phyloP scores from a whole-genome alignment of 352 stramenopile genomes.

The Pythium scleroteichum region DNA sequence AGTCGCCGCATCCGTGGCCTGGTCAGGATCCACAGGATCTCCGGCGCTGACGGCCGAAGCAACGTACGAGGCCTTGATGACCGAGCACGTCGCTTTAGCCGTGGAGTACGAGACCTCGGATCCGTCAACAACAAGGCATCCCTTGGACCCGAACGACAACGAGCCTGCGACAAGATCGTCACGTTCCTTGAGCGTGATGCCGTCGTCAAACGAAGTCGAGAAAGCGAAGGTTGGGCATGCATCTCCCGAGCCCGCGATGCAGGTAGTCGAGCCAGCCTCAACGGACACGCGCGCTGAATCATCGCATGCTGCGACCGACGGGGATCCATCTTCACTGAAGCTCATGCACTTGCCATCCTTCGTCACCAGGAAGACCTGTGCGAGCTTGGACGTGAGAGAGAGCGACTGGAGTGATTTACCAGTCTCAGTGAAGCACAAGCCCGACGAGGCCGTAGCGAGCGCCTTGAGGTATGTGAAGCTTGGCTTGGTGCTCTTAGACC shows the following conservation, averaged over 20 bases:
- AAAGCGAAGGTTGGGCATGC: constrained; percentile 19
- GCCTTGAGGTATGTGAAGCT: constrained; percentile 23
- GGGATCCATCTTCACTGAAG: constrained; percentile 6
- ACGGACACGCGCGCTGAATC: constrained; percentile 7
- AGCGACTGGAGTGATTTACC: constrained; percentile 18
- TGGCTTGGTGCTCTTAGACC: constrained; percentile 8
- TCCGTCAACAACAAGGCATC: constrained; percentile 16
- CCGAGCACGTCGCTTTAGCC: constrained; percentile 11
- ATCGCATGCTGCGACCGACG: constrained; percentile 9
- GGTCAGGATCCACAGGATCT: constrained; percentile 23
- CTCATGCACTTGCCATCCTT: constrained; percentile 16
- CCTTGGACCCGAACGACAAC: constrained; percentile 17
- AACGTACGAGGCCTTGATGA: constrained; percentile 20
- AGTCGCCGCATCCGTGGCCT: background rate
- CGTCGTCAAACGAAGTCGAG: constrained; percentile 2
- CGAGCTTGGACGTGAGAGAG: constrained; percentile 2
- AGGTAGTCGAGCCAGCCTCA: constrained; percentile 7
- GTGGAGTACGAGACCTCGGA: constrained; percentile 11
- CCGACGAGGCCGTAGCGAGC: constrained; percentile 8
- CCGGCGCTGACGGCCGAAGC: constrained; percentile 1
- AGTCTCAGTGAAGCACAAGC: constrained; percentile 19
- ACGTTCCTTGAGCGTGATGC: constrained; percentile 8
- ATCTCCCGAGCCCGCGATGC: constrained; percentile 10
- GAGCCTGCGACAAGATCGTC: constrained; percentile 19
- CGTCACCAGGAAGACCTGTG: constrained; percentile 13